Evolutionary conservation across 768 basidiomycete genomes (phyloP).

Genomic region (Kwoniella bestiolae): DNA sequence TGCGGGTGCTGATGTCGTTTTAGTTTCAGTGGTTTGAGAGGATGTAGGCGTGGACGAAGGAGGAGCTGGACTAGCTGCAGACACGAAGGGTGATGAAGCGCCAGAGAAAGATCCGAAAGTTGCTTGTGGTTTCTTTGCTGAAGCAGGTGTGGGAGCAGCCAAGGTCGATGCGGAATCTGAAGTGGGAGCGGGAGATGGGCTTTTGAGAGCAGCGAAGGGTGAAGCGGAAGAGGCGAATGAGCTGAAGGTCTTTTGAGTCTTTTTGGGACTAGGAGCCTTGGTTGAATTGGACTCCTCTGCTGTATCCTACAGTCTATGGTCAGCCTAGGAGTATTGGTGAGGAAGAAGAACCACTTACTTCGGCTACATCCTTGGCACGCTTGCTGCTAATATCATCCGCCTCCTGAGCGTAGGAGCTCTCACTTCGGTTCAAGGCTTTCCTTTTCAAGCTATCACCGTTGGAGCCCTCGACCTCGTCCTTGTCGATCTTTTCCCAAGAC

Average conservation of each 20-base stretch:
- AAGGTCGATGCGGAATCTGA: neutral
- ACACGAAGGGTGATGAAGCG: neutral
- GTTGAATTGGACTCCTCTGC: neutral
- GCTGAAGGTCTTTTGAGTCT: constrained; percentile 32
- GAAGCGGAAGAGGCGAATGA: constrained; percentile 46
- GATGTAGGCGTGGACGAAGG: neutral
- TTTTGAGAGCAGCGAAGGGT: constrained; percentile 34
- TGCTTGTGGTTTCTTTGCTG: neutral
- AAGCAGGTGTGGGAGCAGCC: neutral
- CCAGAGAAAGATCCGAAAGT: constrained; percentile 9
- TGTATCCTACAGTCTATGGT: neutral
- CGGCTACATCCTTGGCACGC: constrained; percentile 37
- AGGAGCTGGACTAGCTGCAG: neutral
- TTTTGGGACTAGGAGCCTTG: constrained; percentile 10
- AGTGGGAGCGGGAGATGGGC: constrained; percentile 9
- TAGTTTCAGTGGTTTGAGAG: neutral
- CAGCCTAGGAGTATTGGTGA: neutral
- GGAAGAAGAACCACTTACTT: constrained; percentile 22
- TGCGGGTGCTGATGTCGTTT: constrained; percentile 19
- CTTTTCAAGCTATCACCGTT: constrained; percentile 40
- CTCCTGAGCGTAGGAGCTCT: constrained; percentile 33
- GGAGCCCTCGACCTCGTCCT: constrained; percentile 12
- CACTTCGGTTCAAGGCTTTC: constrained; percentile 46
- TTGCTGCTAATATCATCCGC: constrained; percentile 33
- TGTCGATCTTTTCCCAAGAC: constrained; percentile 25